Conservation (phyloP, 2,329 filamentous ascomycete species). For the Penicillium digitatum region DNA sequence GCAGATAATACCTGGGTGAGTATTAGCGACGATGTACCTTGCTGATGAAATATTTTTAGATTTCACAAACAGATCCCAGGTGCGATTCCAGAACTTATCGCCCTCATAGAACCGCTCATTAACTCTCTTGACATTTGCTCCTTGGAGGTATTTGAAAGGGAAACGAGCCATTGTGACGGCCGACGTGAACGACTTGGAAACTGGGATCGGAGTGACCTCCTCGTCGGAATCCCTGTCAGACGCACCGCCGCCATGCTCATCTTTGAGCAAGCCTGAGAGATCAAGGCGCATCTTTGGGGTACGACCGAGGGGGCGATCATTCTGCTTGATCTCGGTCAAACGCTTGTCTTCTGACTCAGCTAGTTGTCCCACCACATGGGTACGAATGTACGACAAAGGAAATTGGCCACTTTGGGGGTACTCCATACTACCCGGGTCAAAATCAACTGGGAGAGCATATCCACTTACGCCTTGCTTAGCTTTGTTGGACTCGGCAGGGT, state of each 20-base stretch:
- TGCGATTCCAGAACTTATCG: conserved; percentile 49
- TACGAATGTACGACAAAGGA: conserved; percentile 3
- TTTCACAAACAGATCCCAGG: conserved; percentile 71
- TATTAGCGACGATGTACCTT: not conserved
- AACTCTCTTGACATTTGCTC: conserved; percentile 31
- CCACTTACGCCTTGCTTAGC: conserved; percentile 5
- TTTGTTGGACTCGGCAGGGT: not conserved
- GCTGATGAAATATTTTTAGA: not conserved
- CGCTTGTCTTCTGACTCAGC: not conserved
- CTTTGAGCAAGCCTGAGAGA: not conserved
- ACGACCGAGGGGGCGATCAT: not conserved
- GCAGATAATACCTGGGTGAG: conserved; percentile 60
- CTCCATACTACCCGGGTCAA: not conserved
- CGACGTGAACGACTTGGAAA: conserved; percentile 37
- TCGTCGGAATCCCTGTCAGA: not conserved
- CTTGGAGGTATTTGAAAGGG: conserved; percentile 42
- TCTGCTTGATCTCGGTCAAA: conserved; percentile 4
- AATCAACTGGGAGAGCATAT: not conserved
- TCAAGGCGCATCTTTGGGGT: not conserved
- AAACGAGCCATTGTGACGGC: conserved; percentile 39
- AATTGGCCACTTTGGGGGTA: not conserved
- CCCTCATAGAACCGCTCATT: conserved; percentile 40
- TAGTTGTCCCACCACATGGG: not conserved
- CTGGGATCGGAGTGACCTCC: not conserved
- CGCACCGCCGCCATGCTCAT: not conserved